Evolutionary conservation across 1,284 basidiomycete species (phyloP).

Genomic region (Apiotrichum sp.): DNA sequence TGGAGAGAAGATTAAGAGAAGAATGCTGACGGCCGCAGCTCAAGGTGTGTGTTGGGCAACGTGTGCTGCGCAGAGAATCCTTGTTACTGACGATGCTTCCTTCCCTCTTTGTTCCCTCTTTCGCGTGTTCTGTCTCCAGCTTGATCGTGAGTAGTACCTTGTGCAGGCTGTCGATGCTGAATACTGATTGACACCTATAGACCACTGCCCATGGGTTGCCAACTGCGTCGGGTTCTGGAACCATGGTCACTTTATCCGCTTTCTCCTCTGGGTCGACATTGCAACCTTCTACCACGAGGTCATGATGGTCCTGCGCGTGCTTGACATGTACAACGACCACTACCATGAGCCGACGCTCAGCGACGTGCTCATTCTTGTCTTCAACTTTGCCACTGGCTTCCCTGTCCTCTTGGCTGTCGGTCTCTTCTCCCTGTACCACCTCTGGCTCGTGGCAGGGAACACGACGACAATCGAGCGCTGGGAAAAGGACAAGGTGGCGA

Average conservation of each 20-base stretch:
- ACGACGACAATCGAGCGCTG: slow-evolving; percentile 94
- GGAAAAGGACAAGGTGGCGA: slow-evolving; percentile 93
- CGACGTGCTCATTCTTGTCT: slow-evolving; percentile 77
- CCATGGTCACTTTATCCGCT: slow-evolving; percentile 84
- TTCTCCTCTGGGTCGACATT: slow-evolving; percentile 85
- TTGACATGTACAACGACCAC: slow-evolving; percentile 49
- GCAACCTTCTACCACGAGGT: slow-evolving; percentile 63
- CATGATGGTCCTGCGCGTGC: slow-evolving; percentile 67
- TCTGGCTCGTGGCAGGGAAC: slow-evolving; percentile 72
- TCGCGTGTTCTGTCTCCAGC: slow-evolving; percentile 12
- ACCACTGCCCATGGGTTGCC: slow-evolving; percentile 62
- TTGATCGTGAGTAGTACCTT: slow-evolving; percentile 25
- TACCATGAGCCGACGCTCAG: slow-evolving; percentile 60
- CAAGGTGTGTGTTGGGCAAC: slow-evolving; percentile 54
- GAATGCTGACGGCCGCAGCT: slow-evolving; percentile 12
- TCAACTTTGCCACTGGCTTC: slow-evolving; percentile 79
- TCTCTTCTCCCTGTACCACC: slow-evolving; percentile 83
- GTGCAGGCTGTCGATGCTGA: no score
- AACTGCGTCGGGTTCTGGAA: slow-evolving; percentile 73
- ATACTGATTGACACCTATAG: slow-evolving; percentile 51
- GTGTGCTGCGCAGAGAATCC: neutral
- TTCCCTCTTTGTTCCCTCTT: no score
- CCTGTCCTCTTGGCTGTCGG: slow-evolving; percentile 84
- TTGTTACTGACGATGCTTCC: neutral
- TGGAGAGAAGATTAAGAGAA: neutral